Evolutionary conservation across 2,329 filamentous ascomycete genomes (phyloP), one percentile per base, ranked within the genome.

Genomic region (Coniochaeta hoffmannii): DNA sequence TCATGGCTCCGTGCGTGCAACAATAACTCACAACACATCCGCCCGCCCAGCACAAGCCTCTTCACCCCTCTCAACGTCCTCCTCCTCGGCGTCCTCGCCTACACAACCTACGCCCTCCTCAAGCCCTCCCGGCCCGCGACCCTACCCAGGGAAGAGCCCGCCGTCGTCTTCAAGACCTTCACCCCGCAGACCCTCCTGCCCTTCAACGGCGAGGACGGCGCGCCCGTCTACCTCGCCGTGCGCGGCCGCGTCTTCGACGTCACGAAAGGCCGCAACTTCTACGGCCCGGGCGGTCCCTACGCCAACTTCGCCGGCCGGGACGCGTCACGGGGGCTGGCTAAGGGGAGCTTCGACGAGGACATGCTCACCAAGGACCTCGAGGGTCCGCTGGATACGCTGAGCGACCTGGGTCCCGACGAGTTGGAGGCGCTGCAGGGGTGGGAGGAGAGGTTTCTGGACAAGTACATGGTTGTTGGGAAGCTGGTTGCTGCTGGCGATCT

Each of bases 291-390:
- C 12, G 93, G 93, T 0, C 91, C 93, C 1, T 99, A 99, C 71
- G 86, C 87, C 70, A 97, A 97, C 75, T 99, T 99, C 68, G 94
- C 94, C 0, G 94, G 94, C 0, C 79, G 92, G 36, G 94, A 99
- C 72, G 94, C 94, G 19, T 90, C 83, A 61, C 81, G 93, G 53
- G 94, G 94, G 1, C 75, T 99, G 58, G 93, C 94, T 1, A 89
- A 83, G 70, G 90, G 92, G 57, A 96, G 90, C 74, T 97, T 99
- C 70, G 94, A 97, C 68, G 84, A 89, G 76, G 88, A 92, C 7
- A 96, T 97, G 91, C 75, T 97, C 73, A 97, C 94, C 17, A 85
- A 93, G 76, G 88, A 97, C 70, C 74, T 97, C 55, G 83, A 94
- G 56, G 93, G 83, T 0, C 90, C 90, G 46, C 75, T 97, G 59